Base-by-base conservation (phyloP, 176 grass and related monocot species). In the Oryza glaberrima region DNA sequence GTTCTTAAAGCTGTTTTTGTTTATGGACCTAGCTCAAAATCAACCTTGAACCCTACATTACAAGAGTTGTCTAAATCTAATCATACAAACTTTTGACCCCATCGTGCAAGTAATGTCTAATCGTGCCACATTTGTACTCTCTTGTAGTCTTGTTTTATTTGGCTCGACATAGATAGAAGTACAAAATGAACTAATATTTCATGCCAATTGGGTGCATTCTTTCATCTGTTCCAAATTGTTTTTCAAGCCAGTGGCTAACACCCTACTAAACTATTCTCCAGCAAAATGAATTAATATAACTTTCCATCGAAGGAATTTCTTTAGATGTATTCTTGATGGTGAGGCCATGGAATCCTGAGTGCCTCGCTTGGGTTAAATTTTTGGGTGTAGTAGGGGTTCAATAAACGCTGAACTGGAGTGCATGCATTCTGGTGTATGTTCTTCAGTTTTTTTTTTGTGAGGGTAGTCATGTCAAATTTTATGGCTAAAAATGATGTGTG, bases 1-100 rank as follows among this genome's bases (percentile, higher is more conserved):
- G n/a, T 76, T 84, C 26, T 7, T 56, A 69, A 67, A 48, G 44
- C 65, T 88, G 58, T 68, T 67, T 88, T 88, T 83, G 81, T 23
- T 32, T 32, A 32, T 32, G 30, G 30, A 32, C 30, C 30, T 32
- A 32, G 45, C 60, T 32, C 40, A 36, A 71, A 54, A 67, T 88
- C 61, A 72, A 78, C 44, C 1, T 72, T 72, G 67, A 78, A 78
- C 30, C 74, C 43, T 70, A 72, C 75, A 52, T 22, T 41, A 22
- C 75, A 72, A 30, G 20, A 72, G 38, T 10, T 54, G 5, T 67
- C 82, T 83, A 76, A 76, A 40, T 67, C 34, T 43, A 23, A 49
- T 63, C n/a, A 26, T 79, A 12, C 36, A 46, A 49, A 36, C 40
- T 51, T 72, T 28, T 80, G 13, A 86, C 69, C 20, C 69, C 19